Base-by-base conservation (phyloP, 129 eudicot species). In the Tanacetum coccineum region DNA sequence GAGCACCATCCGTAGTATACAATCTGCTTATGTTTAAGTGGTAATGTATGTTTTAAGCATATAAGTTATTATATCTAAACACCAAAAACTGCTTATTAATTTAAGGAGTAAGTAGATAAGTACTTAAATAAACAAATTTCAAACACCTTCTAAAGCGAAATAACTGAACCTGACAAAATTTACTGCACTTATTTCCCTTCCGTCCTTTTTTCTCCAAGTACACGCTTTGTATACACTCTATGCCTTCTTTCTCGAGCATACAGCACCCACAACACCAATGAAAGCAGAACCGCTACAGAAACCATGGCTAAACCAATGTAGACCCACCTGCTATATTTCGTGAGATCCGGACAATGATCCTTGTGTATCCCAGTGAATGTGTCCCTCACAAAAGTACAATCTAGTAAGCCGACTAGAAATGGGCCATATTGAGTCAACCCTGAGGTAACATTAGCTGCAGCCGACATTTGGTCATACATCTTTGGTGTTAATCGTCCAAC, bases 241-340 rank as follows among this genome's bases (percentile, higher is more conserved):
- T 90, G 89, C 21, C 89, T 83, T 78, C 95, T 84, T 76, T 87
- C 95, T 72, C 97, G 76, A 20, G 97, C 95, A 79, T 84, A 87
- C 28, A 91, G 42, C 71, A 87, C 79, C 97, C 97, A 60, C 8
- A 91, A 61, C 10, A 91, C 77, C 77, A 91, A 47, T 13, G 97
- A n/a, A 21, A 82, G 70, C 88, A 82, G 81, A n/a, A 91, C 93
- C 4, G 92, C 82, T 9, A 54, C 72, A 0, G 97, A 83, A 42
- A 81, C 90, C 85, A 87, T 67, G 17, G 76, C 79, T 72, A 91
- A 58, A 5, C 97, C 95, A 1, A 87, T 83, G 68, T 85, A 85
- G 28, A 87, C 79, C 97, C 89, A 87, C 32, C 32, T 50, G 63
- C 87, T 87, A 81, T 82, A 85, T 20, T 9, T 69, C 32, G 66